Conservation (phyloP, 2,329 filamentous ascomycete species). For the Phoma herbarum region DNA sequence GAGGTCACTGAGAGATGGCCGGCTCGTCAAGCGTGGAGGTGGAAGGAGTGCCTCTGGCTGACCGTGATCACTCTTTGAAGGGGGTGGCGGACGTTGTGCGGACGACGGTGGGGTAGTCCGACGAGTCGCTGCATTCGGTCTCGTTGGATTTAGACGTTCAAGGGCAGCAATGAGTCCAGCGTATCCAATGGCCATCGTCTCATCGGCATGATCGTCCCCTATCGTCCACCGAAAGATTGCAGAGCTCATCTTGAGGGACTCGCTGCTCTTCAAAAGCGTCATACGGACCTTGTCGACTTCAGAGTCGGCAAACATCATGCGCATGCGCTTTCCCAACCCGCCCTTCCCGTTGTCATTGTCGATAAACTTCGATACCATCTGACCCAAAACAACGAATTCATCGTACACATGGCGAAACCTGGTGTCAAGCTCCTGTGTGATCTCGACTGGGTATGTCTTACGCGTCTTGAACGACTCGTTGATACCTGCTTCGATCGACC, state of each 20-base stretch:
- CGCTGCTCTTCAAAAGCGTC: slow-evolving; percentile 66
- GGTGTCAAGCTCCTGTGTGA: slow-evolving; percentile 68
- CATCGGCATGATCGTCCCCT: slow-evolving; percentile 65
- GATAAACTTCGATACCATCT: slow-evolving; percentile 68
- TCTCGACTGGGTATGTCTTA: slow-evolving; percentile 66
- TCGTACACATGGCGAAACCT: slow-evolving; percentile 68
- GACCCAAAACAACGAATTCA: slow-evolving; percentile 70
- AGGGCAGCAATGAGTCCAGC: slow-evolving; percentile 72
- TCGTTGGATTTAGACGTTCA: slow-evolving; percentile 57
- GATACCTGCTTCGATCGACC: slow-evolving; percentile 72
- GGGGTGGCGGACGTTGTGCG: slow-evolving; percentile 39
- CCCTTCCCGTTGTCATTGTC: slow-evolving; percentile 68
- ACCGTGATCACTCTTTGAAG: slow-evolving; percentile 22
- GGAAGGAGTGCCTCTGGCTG: slow-evolving; percentile 16
- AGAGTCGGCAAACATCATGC: slow-evolving; percentile 61
- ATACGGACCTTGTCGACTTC: slow-evolving; percentile 68
- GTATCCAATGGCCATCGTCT: slow-evolving; percentile 72
- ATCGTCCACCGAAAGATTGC: slow-evolving; percentile 72
- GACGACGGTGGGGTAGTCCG: slow-evolving; percentile 43
- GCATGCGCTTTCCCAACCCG: slow-evolving; percentile 69
- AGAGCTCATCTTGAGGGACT: slow-evolving; percentile 70
- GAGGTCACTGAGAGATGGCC: slow-evolving; percentile 29
- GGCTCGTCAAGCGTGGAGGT: slow-evolving; percentile 9
- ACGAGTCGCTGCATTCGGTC: slow-evolving; percentile 35
- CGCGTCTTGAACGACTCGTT: slow-evolving; percentile 55